These are phyloP conservation scores for Globisporangium cystogenes DNA, from an alignment of 352 stramenopile genomes.

Conservation along the genomic window DNA sequence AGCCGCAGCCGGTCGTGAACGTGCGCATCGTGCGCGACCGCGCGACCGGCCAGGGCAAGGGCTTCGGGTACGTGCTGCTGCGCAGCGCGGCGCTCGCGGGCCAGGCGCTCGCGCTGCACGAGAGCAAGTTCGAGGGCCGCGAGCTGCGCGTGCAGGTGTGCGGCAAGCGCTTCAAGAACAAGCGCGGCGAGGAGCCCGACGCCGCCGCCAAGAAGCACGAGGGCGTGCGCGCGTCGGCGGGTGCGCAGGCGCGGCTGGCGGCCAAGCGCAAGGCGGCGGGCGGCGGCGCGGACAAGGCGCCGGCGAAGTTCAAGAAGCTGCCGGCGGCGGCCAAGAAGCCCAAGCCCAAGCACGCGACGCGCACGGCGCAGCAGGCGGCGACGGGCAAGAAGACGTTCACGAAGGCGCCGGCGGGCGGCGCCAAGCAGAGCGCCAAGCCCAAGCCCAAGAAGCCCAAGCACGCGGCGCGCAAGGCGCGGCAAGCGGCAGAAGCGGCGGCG, in stretches of 20 bases:
- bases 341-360: slow-evolving; percentile 55
- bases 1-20: slow-evolving; percentile 66
- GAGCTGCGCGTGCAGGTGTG: slow-evolving; percentile 75
- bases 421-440: slow-evolving; percentile 21
- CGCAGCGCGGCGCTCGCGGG: slow-evolving; percentile 53
- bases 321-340: slow-evolving; percentile 30
- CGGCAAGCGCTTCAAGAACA: slow-evolving; percentile 83
- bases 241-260: slow-evolving; percentile 51
- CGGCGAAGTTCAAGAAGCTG: slow-evolving; percentile 23
- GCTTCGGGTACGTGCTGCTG: slow-evolving; percentile 89
- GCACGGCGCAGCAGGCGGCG: slow-evolving; percentile 34
- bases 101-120: slow-evolving; percentile 63
- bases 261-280: slow-evolving; percentile 41
- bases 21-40: slow-evolving; percentile 89
- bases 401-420: slow-evolving; percentile 6
- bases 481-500: slow-evolving; percentile 36
- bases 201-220: slow-evolving; percentile 37
- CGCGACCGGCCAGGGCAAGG: slow-evolving; percentile 86
- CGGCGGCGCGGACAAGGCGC: slow-evolving; percentile 4
- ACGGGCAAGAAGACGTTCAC: slow-evolving; percentile 8
- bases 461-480: slow-evolving; percentile 51
- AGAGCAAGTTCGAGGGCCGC: slow-evolving; percentile 63
- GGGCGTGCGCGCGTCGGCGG: slow-evolving; percentile 39
- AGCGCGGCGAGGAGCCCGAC: slow-evolving; percentile 41
- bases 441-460: slow-evolving; percentile 70